These are phyloP conservation scores for Furcasterigmium furcatum DNA, from an alignment of 2,329 filamentous ascomycete species.

Conservation along the genomic window DNA sequence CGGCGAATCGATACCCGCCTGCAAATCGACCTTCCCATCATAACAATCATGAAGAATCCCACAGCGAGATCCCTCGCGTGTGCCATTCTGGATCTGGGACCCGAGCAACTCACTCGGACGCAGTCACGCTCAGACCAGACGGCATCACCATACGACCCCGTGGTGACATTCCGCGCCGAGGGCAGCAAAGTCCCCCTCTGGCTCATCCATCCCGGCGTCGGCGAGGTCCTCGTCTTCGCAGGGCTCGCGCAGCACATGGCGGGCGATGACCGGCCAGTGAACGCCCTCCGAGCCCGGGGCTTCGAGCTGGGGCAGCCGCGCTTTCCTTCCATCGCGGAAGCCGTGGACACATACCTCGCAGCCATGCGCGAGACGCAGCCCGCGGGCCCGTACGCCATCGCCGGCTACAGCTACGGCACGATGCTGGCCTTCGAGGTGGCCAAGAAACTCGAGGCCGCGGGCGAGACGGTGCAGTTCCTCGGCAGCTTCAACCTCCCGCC, in stretches of 20 bases:
- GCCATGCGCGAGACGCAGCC: constrained; percentile 41
- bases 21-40: no score
- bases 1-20: no score
- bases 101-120: no score
- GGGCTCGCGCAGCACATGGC: constrained; percentile 30
- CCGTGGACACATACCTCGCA: constrained; percentile 31
- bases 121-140: no score
- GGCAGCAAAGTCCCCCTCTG: constrained; percentile 32
- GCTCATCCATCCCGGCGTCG: constrained; percentile 36
- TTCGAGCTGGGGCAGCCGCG: constrained; percentile 31
- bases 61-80: no score
- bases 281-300: constrained; percentile 40
- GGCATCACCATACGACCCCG: constrained; percentile 28
- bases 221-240: constrained; percentile 38
- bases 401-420: constrained; percentile 47
- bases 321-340: constrained; percentile 36
- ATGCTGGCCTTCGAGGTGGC: constrained; percentile 48
- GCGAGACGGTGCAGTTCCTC: constrained; percentile 37
- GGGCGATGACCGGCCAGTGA: constrained; percentile 37
- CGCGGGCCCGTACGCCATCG: constrained; percentile 45
- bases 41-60: no score
- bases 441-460: constrained; percentile 36
- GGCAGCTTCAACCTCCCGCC: constrained; percentile 45
- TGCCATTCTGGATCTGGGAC: no score
- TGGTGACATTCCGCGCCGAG: constrained; percentile 26